Evolutionary conservation across 1,139 yeast species (phyloP).

Genomic region (Blastobotrys malaysiensis): DNA sequence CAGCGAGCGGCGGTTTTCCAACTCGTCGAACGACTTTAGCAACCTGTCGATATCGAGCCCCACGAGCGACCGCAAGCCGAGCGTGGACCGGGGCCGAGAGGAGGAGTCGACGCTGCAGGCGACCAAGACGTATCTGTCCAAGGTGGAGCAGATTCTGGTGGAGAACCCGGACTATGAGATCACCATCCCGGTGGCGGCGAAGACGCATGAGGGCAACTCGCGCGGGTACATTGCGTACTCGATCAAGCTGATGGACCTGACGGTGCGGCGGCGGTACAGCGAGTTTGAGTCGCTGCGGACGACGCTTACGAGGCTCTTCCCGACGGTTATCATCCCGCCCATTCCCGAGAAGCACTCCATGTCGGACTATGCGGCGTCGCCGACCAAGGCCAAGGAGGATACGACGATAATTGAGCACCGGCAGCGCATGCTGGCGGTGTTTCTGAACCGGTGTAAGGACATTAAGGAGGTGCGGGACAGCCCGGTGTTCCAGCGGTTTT

Average conservation of each 20-base stretch:
- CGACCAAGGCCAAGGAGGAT: constrained; percentile 55
- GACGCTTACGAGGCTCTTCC: constrained; percentile 65
- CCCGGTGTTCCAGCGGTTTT: constrained; percentile 64
- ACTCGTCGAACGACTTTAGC: constrained; percentile 7
- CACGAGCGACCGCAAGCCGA: constrained; percentile 4
- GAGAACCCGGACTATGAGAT: constrained; percentile 38
- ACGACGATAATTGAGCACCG: constrained; percentile 51
- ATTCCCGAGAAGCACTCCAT: constrained; percentile 87
- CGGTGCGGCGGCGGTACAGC: constrained; percentile 78
- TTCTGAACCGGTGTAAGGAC: constrained; percentile 67
- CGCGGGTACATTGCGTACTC: constrained; percentile 77
- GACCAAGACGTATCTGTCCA: constrained; percentile 28
- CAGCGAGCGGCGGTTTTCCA: constrained; percentile 15
- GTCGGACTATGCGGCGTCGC: constrained; percentile 46
- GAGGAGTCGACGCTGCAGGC: constrained; percentile 3
- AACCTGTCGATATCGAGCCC: constrained; percentile 4
- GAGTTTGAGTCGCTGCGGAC: constrained; percentile 83
- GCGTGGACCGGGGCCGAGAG: constrained; percentile 4
- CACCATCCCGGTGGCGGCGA: constrained; percentile 69
- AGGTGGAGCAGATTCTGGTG: constrained; percentile 35
- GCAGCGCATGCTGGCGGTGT: constrained; percentile 69
- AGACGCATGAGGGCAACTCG: constrained; percentile 68
- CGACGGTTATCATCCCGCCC: constrained; percentile 82
- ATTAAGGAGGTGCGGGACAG: constrained; percentile 53
- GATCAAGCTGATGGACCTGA: constrained; percentile 53